Evolutionary conservation across 257 asterid species (phyloP).

Genomic region (Fraxinus cuspidata): DNA sequence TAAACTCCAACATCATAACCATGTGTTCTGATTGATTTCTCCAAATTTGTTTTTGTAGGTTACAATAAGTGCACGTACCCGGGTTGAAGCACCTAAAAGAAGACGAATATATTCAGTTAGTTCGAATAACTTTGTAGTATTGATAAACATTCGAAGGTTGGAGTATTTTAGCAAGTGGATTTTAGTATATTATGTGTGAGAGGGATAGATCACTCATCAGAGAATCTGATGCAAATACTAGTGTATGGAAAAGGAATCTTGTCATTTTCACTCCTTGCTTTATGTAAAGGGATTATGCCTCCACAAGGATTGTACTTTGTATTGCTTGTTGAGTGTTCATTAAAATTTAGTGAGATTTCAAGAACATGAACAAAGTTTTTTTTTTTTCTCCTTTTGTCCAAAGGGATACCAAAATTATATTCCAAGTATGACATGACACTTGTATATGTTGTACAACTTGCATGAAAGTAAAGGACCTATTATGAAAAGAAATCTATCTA

Average conservation of each 20-base stretch:
- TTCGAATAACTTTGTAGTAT: neutral
- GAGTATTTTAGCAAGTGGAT: slow-evolving; percentile 13
- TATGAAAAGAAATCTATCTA: neutral
- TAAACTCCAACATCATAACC: too few relatives aligned
- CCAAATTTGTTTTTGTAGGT: slow-evolving; percentile 33
- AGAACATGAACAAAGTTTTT: neutral
- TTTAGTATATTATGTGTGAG: slow-evolving; percentile 22
- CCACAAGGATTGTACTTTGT: neutral
- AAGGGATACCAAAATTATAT: neutral
- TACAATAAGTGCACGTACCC: slow-evolving; percentile 51
- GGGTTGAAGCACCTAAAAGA: slow-evolving; percentile 35
- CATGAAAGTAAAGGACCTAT: neutral
- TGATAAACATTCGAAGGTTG: neutral
- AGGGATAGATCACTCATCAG: slow-evolving; percentile 6
- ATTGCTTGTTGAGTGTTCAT: slow-evolving; percentile 5
- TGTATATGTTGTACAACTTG: neutral
- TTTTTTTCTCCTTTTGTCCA: neutral
- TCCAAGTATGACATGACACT: neutral
- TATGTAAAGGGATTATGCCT: slow-evolving; percentile 10
- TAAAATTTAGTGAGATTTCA: neutral
- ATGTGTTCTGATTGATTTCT: neutral
- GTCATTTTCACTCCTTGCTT: slow-evolving; percentile 7
- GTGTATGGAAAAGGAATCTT: slow-evolving; percentile 20
- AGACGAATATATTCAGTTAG: slow-evolving; percentile 14
- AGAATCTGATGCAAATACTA: neutral